These are phyloP conservation scores for Raphanus raphanistrum DNA, from an alignment of 345 rosid genomes.

Conservation along the genomic window DNA sequence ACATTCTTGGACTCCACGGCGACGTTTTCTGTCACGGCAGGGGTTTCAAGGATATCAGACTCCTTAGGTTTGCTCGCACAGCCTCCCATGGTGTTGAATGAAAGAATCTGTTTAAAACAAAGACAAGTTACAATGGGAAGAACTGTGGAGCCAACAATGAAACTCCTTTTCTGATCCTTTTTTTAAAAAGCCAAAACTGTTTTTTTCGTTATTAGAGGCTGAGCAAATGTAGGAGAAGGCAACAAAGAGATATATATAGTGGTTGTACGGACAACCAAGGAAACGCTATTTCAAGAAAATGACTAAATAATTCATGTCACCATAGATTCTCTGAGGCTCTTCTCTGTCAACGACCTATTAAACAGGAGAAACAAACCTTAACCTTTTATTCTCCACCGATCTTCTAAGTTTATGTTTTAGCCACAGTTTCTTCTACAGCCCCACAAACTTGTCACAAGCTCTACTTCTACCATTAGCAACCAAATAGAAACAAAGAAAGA, in stretches of 20 bases:
- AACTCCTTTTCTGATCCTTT: constrained; percentile 32
- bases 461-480: neutral
- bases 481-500: neutral
- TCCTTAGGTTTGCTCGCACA: constrained; percentile 47
- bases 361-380: neutral
- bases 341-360: constrained; percentile 32
- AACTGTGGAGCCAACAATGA: constrained; percentile 39
- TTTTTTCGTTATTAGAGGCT: constrained; percentile 31
- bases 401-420: neutral
- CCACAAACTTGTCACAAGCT: neutral
- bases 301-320: constrained; percentile 28
- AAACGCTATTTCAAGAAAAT: constrained; percentile 34
- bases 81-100: constrained; percentile 37
- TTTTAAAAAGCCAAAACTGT: constrained; percentile 20
- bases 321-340: constrained; percentile 30
- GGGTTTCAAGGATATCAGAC: constrained; percentile 32
- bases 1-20: constrained; percentile 32
- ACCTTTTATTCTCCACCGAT: constrained; percentile 18
- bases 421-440: neutral
- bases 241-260: constrained; percentile 32
- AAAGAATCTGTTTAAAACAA: constrained; percentile 9
- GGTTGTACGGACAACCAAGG: neutral
- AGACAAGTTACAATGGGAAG: constrained; percentile 30
- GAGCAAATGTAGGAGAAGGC: constrained; percentile 32
- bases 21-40: constrained; percentile 23